Evolutionary conservation across 116 monocot genomes (phyloP).

Genomic region (Phalaenopsis hybrid): DNA sequence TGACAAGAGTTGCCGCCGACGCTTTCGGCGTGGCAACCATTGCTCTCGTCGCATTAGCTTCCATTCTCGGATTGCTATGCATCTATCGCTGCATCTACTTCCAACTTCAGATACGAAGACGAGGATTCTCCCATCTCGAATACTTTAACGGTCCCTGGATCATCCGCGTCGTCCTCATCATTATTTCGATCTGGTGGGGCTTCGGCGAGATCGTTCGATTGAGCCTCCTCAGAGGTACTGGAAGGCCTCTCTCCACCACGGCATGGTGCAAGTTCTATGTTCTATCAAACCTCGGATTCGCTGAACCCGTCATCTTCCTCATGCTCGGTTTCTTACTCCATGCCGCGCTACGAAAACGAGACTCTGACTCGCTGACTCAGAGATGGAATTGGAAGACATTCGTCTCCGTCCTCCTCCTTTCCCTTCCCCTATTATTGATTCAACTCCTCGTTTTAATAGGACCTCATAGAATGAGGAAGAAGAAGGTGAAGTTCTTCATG

Average conservation of each 20-base stretch:
- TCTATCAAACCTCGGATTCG: constrained; percentile 78
- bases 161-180: constrained; percentile 56
- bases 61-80: constrained; percentile 58
- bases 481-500: constrained; percentile 32
- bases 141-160: constrained; percentile 94
- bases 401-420: constrained; percentile 31
- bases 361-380: constrained; percentile 45
- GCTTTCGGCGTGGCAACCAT: constrained; percentile 85
- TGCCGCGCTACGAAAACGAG: constrained; percentile 64
- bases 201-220: constrained; percentile 68
- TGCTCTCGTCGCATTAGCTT: constrained; percentile 47
- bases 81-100: constrained; percentile 60
- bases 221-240: constrained; percentile 38
- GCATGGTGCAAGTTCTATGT: constrained; percentile 82
- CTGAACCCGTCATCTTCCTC: constrained; percentile 82
- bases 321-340: constrained; percentile 68
- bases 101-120: constrained; percentile 37
- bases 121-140: constrained; percentile 45
- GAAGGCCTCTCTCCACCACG: constrained; percentile 28
- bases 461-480: constrained; percentile 20
- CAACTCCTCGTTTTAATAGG: constrained; percentile 55
- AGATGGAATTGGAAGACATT: constrained; percentile 65
- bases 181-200: constrained; percentile 78
- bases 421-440: constrained; percentile 46
- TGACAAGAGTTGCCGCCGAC: constrained; percentile 66